These are phyloP conservation scores for Colletotrichum sp. DNA, from an alignment of 2,329 filamentous ascomycete species.

Conservation along the genomic window DNA sequence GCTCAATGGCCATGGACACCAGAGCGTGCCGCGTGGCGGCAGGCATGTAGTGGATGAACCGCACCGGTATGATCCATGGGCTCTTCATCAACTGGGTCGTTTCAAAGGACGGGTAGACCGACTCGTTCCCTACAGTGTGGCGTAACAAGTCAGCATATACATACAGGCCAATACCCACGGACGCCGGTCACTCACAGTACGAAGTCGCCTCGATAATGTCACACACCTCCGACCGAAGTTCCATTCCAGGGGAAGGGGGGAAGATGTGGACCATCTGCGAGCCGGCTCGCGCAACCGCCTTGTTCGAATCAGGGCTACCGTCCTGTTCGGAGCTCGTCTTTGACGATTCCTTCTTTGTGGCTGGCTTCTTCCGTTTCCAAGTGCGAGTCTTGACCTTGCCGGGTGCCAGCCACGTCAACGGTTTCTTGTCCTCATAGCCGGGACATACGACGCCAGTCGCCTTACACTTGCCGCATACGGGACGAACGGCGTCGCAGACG, in stretches of 20 bases:
- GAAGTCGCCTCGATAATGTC: constrained; percentile 12
- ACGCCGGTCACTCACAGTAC: constrained; percentile 9
- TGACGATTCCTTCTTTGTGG: background rate
- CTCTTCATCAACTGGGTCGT: background rate
- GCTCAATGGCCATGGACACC: constrained; percentile 35
- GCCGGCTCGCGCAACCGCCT: background rate
- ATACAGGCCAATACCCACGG: background rate
- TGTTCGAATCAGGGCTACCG: background rate
- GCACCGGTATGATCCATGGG: background rate
- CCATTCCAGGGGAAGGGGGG: background rate
- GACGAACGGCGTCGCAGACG: constrained; percentile 41
- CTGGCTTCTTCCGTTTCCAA: constrained; percentile 14
- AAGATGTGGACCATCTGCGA: background rate
- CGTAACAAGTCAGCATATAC: background rate
- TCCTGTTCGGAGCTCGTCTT: background rate
- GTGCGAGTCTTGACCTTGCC: constrained; percentile 37
- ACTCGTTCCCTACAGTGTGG: background rate
- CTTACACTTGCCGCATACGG: constrained; percentile 40
- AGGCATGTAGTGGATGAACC: background rate
- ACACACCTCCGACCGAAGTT: constrained; percentile 1
- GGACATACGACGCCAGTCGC: constrained; percentile 37
- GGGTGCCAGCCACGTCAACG: constrained; percentile 40
- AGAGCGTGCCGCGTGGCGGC: constrained; percentile 13
- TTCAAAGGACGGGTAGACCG: background rate
- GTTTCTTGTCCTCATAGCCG: constrained; percentile 42